A percentile compares a stretch with the other conserved stretches of the same genome.
Conservation (phyloP, 345 rosid genomes). For the Angophora floribunda region DNA sequence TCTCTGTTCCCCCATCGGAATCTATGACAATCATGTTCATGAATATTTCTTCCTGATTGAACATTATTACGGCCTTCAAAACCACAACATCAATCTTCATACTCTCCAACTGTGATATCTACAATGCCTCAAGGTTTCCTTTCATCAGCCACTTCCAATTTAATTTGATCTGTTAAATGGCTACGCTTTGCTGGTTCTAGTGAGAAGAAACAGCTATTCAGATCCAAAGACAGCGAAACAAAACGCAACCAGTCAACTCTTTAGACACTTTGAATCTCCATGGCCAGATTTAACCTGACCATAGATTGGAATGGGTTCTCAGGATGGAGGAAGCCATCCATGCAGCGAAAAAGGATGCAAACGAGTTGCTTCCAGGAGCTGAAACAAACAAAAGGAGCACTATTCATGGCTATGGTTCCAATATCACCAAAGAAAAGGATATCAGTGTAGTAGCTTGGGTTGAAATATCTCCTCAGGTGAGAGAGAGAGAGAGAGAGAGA, state of each 20-base stretch:
- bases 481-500: neutral
- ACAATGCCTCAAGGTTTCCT: neutral
- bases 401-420: neutral
- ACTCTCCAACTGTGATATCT: neutral
- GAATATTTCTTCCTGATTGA: neutral
- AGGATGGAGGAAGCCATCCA: neutral
- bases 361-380: neutral
- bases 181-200: neutral
- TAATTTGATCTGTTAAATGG: neutral
- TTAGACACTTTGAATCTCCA: neutral
- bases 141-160: neutral
- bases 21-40: neutral
- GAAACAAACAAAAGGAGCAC: neutral
- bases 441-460: neutral
- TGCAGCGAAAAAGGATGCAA: neutral
- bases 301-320: neutral
- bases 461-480: neutral
- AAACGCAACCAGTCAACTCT: neutral
- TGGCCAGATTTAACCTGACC: neutral
- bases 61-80: neutral
- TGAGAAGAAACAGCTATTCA: neutral
- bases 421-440: neutral
- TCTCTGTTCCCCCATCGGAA: neutral
- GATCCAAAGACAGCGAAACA: neutral
- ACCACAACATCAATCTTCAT: neutral